Conservation (phyloP, 441 rosid genomes). For the Adansonia madagascariensis region DNA sequence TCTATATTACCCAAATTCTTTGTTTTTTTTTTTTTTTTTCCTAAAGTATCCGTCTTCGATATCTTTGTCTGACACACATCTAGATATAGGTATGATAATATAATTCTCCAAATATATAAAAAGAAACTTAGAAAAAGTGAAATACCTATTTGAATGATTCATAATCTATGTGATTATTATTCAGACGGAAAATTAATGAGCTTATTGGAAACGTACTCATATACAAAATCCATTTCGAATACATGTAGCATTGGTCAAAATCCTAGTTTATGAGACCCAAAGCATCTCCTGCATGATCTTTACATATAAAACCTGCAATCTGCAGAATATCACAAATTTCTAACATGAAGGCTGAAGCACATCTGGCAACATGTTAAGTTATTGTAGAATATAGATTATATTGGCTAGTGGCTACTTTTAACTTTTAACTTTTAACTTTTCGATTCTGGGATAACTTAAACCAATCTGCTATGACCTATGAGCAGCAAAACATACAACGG, state of each 20-base stretch:
- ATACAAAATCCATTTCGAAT: too few relatives aligned
- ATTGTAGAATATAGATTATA: background rate
- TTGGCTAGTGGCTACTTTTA: background rate
- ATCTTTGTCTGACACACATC: too few relatives aligned
- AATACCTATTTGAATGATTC: too few relatives aligned
- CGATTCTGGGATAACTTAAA: background rate
- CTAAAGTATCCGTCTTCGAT: background rate
- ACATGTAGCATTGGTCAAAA: background rate
- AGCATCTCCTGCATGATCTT: slow-evolving; percentile 20
- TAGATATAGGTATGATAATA: too few relatives aligned
- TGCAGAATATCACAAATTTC: background rate
- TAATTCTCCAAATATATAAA: too few relatives aligned
- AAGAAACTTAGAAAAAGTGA: too few relatives aligned
- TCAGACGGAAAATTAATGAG: too few relatives aligned
- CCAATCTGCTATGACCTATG: background rate
- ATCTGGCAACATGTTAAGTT: background rate
- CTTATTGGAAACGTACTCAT: too few relatives aligned
- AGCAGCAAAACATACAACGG: background rate
- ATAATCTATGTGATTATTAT: too few relatives aligned
- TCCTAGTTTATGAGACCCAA: background rate
- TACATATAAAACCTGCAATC: slow-evolving; percentile 2
- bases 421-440: background rate
- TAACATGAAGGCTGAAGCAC: background rate
- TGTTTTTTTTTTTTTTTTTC: background rate
- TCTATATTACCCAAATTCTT: background rate